These are phyloP conservation scores for Yamadazyma pseudoaaseri DNA, from an alignment of 1,139 yeast genomes.

Conservation along the genomic window DNA sequence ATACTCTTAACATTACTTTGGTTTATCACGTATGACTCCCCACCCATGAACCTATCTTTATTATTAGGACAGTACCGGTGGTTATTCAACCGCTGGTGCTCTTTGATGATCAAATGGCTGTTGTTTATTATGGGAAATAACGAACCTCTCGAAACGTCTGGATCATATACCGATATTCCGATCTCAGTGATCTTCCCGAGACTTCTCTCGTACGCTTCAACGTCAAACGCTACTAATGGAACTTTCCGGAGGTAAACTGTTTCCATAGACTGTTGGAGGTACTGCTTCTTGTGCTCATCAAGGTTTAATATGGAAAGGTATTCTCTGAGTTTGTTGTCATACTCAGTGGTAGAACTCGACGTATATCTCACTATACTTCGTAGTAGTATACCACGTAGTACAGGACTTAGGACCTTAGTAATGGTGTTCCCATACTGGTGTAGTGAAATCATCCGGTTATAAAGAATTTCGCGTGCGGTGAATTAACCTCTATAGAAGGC, in stretches of 20 bases:
- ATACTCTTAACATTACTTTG: slow-evolving; percentile 33
- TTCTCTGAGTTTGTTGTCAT: slow-evolving; percentile 8
- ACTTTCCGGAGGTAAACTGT: slow-evolving; percentile 28
- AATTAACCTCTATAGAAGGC: too few relatives aligned
- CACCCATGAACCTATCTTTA: slow-evolving; percentile 56
- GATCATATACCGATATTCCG: slow-evolving; percentile 69
- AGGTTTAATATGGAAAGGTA: slow-evolving; percentile 22
- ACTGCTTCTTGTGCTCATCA: slow-evolving; percentile 13
- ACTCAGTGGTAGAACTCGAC: too few relatives aligned
- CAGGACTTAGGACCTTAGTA: too few relatives aligned
- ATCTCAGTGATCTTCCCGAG: slow-evolving; percentile 57
- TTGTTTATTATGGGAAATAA: slow-evolving; percentile 46
- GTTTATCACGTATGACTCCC: slow-evolving; percentile 48
- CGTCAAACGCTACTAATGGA: slow-evolving; percentile 57
- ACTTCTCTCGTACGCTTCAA: slow-evolving; percentile 63
- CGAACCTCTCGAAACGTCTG: slow-evolving; percentile 39
- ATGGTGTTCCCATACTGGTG: too few relatives aligned
- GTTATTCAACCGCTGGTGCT: slow-evolving; percentile 46
- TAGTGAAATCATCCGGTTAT: too few relatives aligned
- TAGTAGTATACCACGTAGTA: too few relatives aligned
- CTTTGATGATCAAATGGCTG: slow-evolving; percentile 60
- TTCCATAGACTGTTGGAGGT: slow-evolving; percentile 25
- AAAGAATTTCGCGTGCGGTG: too few relatives aligned
- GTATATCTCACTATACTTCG: too few relatives aligned
- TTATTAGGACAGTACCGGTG: slow-evolving; percentile 65